Base-by-base conservation (phyloP, 306 rosid species). In the Fragaria iinumae region DNA sequence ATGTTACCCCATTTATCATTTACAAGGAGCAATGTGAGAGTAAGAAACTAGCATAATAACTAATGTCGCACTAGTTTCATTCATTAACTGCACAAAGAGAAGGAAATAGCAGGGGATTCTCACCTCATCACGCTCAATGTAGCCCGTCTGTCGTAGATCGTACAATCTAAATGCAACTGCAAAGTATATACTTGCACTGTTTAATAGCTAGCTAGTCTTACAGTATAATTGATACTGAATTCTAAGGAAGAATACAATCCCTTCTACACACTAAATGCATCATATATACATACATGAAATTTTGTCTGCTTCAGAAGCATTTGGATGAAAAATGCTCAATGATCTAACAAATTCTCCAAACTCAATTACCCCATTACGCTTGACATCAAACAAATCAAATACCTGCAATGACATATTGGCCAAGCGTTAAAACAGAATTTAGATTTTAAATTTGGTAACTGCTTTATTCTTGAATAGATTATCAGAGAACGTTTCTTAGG, bases 291-390 rank as follows among this genome's bases (percentile, higher is more conserved):
- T 41, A 91, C 97, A 88, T 81, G 83, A 81, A 38, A 93, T 87
- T 84, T 91, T 93, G 63, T 75, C 77, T 71, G 78, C 88, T 76
- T 71, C 50, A 5, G 96, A 75, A 79, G 98, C 76, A 66, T 77
- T 69, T 29, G 97, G 96, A 76, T 89, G 98, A 77, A 89, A 93
- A 72, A 93, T 65, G 74, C 90, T 89, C 43, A 93, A 78, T n/a
- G 96, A 77, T n/a, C 88, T 83, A 77, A 93, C 96, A 41, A 93
- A 93, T 52, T 93, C 96, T 34, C 83, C 97, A 47, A 91, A 93
- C 49, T 78, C 93, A 69, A 93, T 91, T 8, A 84, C 85, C 79
- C 97, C 93, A 20, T 90, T 84, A 11, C 7, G 78, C 88, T 93
- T 90, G 45, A 81, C 27, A 78, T 91, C 97, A 81, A 93, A 93